A percentile compares a stretch with the other conserved stretches of the same genome.
phyloP scores from a whole-genome alignment of 495 filamentous ascomycete species.

The Penicillium mononematosum region DNA sequence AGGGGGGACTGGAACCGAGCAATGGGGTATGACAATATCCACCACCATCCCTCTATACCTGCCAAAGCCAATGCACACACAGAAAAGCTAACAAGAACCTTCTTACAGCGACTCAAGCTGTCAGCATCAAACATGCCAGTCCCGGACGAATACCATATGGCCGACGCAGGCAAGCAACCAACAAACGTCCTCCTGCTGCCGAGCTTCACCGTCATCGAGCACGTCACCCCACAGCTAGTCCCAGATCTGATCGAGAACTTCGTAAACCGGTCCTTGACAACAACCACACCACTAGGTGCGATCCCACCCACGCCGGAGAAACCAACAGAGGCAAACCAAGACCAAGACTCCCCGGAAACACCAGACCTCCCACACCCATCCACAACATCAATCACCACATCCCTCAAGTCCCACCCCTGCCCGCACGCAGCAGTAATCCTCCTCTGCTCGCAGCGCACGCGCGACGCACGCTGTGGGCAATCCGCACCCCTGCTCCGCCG shows the following conservation, averaged over 20 bases:
- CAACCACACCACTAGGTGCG: constrained; percentile 61
- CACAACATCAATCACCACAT: constrained; percentile 38
- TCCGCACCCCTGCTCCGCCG: constrained; percentile 80
- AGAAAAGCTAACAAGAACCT: constrained; percentile 12
- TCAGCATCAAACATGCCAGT: constrained; percentile 92
- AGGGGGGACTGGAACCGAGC: constrained; percentile 56
- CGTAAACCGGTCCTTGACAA: constrained; percentile 73
- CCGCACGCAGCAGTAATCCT: constrained; percentile 86
- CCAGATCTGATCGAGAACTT: constrained; percentile 69
- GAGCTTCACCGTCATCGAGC: constrained; percentile 79
- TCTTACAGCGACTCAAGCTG: constrained; percentile 73
- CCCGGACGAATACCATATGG: constrained; percentile 56
- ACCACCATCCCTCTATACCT: neutral
- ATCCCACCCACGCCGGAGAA: neutral
- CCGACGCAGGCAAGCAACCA: constrained; percentile 60
- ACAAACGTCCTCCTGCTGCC: constrained; percentile 87
- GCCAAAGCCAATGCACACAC: neutral
- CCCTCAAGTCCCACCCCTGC: constrained; percentile 65
- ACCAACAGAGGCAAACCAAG: neutral
- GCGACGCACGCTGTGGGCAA: constrained; percentile 93
- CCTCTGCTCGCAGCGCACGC: constrained; percentile 87
- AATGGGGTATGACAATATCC: constrained; percentile 65
- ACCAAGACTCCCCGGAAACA: neutral
- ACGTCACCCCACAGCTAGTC: constrained; percentile 75
- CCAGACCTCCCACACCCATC: constrained; percentile 23